Evolutionary conservation across 129 eudicot species (phyloP).

Genomic region (Lonicera japonica): DNA sequence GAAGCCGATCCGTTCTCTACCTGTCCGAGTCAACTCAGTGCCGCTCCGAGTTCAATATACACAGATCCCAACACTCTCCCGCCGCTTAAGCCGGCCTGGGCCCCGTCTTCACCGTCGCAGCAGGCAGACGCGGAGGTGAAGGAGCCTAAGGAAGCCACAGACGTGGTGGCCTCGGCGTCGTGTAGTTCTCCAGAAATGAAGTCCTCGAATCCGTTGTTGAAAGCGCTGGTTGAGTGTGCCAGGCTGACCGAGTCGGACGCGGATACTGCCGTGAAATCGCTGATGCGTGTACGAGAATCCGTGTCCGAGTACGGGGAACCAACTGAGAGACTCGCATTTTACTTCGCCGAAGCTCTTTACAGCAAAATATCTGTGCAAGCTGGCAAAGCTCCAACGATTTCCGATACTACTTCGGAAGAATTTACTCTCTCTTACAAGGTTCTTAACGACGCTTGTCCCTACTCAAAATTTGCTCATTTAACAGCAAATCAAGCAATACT

Average conservation of each 20-base stretch:
- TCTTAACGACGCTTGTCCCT: conserved; percentile 87
- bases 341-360: conserved; percentile 70
- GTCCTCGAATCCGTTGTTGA: conserved; percentile 41
- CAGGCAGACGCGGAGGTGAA: conserved; percentile 14
- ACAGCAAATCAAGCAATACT: conserved; percentile 97
- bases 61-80: conserved; percentile 17
- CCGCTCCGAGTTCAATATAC: conserved; percentile 17
- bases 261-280: conserved; percentile 27
- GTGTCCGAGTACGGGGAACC: conserved; percentile 63
- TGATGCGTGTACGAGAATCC: conserved; percentile 48
- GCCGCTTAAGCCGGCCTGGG: conserved; percentile 31
- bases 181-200: conserved; percentile 29
- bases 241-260: conserved; percentile 43
- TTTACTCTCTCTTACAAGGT: conserved; percentile 65
- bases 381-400: conserved; percentile 18
- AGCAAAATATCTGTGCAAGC: conserved; percentile 21
- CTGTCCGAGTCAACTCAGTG: conserved; percentile 50
- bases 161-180: not conserved
- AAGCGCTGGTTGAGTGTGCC: conserved; percentile 56
- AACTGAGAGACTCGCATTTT: conserved; percentile 60
- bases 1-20: conserved; percentile 58
- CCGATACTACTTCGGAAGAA: conserved; percentile 57
- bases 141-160: conserved; percentile 19
- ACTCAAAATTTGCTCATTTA: conserved; percentile 79
- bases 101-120: conserved; percentile 26